Conservation (phyloP, 1,284 basidiomycete species). For the Cerrena zonata region DNA sequence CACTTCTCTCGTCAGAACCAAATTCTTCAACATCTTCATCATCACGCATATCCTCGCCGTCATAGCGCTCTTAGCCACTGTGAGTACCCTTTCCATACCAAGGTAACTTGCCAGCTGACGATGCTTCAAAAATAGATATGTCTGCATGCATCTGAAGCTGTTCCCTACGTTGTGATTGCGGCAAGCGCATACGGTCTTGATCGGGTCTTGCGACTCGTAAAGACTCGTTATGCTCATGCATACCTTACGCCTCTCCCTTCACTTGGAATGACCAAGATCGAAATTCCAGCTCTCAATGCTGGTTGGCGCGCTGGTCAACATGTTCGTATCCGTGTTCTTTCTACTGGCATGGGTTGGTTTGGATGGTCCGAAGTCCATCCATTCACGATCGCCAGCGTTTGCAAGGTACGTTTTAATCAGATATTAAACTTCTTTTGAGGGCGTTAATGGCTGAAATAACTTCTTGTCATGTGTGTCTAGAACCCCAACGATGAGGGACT, state of each 20-base stretch:
- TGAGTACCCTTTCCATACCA: slow-evolving; percentile 26
- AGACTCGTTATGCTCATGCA: slow-evolving; percentile 56
- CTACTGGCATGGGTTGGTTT: slow-evolving; percentile 47
- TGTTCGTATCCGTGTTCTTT: slow-evolving; percentile 63
- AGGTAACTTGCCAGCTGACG: not conserved
- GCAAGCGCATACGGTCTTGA: slow-evolving; percentile 58
- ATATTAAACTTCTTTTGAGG: too few species aligned
- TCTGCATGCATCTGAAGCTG: slow-evolving; percentile 36
- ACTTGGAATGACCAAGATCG: slow-evolving; percentile 44
- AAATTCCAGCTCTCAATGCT: slow-evolving; percentile 50
- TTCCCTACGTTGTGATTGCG: slow-evolving; percentile 49
- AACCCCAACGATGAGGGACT: slow-evolving; percentile 37
- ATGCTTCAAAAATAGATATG: slow-evolving; percentile 28
- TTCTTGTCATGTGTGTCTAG: too few species aligned
- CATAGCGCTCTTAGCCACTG: slow-evolving; percentile 28
- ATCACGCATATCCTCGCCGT: slow-evolving; percentile 43
- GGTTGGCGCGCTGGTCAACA: slow-evolving; percentile 85
- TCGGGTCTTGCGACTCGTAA: slow-evolving; percentile 53
- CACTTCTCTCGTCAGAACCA: slow-evolving; percentile 39
- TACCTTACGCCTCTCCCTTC: slow-evolving; percentile 48
- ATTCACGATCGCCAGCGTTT: slow-evolving; percentile 65
- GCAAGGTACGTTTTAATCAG: slow-evolving; percentile 21
- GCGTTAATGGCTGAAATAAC: too few species aligned
- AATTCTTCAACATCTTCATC: slow-evolving; percentile 54
- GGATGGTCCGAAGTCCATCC: slow-evolving; percentile 67